A percentile compares a stretch with the other conserved stretches of the same genome.
Conservation (phyloP, 192 early-diverging fungal species). For the Gigaspora rosea region DNA sequence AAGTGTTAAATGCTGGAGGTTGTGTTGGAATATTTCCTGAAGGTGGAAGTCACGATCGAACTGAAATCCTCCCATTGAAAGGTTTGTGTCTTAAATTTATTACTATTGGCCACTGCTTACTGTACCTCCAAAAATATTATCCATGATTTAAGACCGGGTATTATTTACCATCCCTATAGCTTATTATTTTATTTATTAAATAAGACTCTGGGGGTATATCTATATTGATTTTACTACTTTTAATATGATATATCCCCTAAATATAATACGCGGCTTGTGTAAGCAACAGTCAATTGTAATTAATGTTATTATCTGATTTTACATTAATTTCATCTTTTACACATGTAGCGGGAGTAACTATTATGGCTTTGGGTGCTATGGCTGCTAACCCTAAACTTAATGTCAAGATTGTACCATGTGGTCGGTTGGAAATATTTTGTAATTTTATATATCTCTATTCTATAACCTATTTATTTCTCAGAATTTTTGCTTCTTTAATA, state of each 20-base stretch:
- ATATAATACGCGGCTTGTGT: too few relatives aligned
- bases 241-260: too few relatives aligned
- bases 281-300: neutral
- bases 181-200: too few relatives aligned
- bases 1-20: constrained; percentile 66
- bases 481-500: neutral
- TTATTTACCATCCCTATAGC: too few relatives aligned
- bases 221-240: too few relatives aligned
- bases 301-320: neutral
- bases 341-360: constrained; percentile 66
- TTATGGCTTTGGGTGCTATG: constrained; percentile 91
- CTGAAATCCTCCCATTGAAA: constrained; percentile 95
- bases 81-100: constrained; percentile 39
- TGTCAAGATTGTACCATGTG: constrained; percentile 91
- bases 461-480: neutral
- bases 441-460: neutral
- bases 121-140: too few relatives aligned
- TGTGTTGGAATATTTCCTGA: constrained; percentile 99
- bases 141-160: too few relatives aligned
- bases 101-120: neutral
- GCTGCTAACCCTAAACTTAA: constrained; percentile 79
- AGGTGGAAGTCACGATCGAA: constrained; percentile 96
- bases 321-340: neutral
- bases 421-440: constrained; percentile 18
- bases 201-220: too few relatives aligned